A percentile compares a stretch with the other conserved stretches of the same genome.
Conservation (phyloP, 148 eudicot species). For the Persicaria maculosa region DNA sequence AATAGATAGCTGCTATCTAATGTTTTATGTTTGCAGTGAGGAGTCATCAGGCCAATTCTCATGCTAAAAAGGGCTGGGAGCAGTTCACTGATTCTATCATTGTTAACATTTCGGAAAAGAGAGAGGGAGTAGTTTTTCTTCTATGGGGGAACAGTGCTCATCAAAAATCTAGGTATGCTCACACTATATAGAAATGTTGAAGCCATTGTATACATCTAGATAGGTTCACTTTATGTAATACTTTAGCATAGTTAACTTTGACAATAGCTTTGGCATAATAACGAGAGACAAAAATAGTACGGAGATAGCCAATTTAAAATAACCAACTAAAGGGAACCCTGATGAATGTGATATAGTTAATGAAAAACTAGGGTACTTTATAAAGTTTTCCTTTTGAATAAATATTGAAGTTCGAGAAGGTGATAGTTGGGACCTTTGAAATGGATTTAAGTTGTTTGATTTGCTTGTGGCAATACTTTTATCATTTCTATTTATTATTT, state of each 20-base stretch:
- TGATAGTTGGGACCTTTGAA: too few species aligned
- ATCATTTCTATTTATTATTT: too few species aligned
- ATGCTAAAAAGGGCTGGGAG: constrained; percentile 97
- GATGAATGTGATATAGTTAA: too few species aligned
- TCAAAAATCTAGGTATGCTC: constrained; percentile 62
- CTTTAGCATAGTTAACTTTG: too few species aligned
- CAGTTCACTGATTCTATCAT: constrained; percentile 94
- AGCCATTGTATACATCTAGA: background rate
- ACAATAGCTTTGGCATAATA: too few species aligned
- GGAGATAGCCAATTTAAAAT: too few species aligned
- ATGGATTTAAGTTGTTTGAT: background rate
- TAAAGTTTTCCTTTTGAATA: too few species aligned
- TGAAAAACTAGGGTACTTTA: too few species aligned
- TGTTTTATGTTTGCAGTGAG: constrained; percentile 36
- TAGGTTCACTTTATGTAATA: too few species aligned
- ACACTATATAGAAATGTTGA: background rate
- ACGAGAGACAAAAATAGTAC: too few species aligned
- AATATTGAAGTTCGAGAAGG: too few species aligned
- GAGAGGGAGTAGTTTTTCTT: constrained; percentile 72
- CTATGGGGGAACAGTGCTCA: constrained; percentile 99
- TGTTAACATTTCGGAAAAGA: constrained; percentile 63
- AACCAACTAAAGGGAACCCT: too few species aligned
- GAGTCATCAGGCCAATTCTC: constrained; percentile 87
- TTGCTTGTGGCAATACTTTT: background rate
- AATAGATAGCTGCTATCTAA: background rate